These are phyloP conservation scores for Solidago caesia DNA, from an alignment of 129 eudicot genomes.

Conservation along the genomic window DNA sequence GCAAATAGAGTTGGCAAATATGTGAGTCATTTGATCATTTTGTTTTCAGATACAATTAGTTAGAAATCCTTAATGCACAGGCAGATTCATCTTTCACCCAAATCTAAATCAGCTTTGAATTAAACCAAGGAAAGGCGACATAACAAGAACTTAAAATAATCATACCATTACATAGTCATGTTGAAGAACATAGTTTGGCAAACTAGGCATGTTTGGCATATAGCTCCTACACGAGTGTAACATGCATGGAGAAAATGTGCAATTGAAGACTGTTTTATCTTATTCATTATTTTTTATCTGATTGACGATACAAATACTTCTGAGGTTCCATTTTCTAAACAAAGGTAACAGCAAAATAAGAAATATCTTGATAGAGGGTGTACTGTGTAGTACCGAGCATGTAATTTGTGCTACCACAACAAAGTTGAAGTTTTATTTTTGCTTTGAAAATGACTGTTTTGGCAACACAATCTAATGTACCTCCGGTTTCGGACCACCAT, in stretches of 20 bases:
- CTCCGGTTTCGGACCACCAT: background rate
- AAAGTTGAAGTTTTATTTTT: background rate
- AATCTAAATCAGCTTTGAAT: background rate
- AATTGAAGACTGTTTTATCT: too few species aligned
- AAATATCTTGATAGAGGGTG: background rate
- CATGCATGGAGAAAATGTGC: too few species aligned
- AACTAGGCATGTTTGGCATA: conserved; percentile 3
- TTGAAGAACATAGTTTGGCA: background rate
- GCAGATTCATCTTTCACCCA: background rate
- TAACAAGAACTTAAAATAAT: background rate
- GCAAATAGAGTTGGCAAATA: conserved; percentile 68
- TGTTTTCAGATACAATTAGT: background rate
- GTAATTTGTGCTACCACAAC: background rate
- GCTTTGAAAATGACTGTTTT: background rate
- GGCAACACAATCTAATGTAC: background rate
- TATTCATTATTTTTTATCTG: background rate
- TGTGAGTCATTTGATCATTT: conserved; percentile 44
- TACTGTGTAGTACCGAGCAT: background rate
- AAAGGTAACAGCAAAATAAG: background rate
- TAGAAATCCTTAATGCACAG: background rate
- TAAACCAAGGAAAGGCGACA: too few species aligned
- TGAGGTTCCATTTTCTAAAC: background rate
- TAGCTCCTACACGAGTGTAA: background rate
- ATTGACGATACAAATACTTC: background rate
- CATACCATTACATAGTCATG: background rate